A percentile compares a stretch with the other conserved stretches of the same genome.
Conservation (phyloP, 371 early-diverging fungal species). For the Neoconidiobolus thromboides region DNA sequence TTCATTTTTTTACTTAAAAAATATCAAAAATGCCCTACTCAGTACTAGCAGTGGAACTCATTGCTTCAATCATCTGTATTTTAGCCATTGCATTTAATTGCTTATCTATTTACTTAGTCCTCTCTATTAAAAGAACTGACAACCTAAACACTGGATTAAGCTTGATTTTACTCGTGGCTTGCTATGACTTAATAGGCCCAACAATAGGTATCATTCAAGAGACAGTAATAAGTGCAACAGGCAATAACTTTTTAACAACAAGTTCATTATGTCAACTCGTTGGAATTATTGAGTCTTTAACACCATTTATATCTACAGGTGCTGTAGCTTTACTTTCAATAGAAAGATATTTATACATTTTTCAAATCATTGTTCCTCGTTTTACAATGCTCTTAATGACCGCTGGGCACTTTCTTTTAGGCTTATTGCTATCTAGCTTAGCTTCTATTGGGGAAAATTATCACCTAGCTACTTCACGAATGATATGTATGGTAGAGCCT, state of each 20-base stretch:
- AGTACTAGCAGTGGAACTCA: not conserved
- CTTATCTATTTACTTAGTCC: too few relatives aligned
- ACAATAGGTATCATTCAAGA: not conserved
- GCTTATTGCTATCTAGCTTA: not conserved
- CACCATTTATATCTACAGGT: not conserved
- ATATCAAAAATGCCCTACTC: not conserved
- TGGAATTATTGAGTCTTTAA: not conserved
- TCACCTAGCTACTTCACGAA: not conserved
- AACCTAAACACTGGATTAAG: not conserved
- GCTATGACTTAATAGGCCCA: not conserved
- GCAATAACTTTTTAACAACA: too few relatives aligned
- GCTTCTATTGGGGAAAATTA: not conserved
- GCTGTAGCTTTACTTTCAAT: not conserved
- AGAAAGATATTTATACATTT: not conserved
- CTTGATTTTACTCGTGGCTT: not conserved
- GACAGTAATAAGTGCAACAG: not conserved
- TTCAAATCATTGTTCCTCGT: not conserved
- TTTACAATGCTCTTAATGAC: not conserved
- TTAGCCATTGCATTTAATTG: not conserved
- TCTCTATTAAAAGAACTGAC: too few relatives aligned
- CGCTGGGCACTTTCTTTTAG: not conserved
- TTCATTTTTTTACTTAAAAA: too few relatives aligned
- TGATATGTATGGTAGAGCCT: not conserved
- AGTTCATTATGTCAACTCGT: not conserved
- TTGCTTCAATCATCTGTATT: not conserved